Percentiles rank a stretch among this genome's conserved stretches.
Evolutionary conservation across 495 filamentous ascomycete genomes (phyloP).

Genomic region (Thozetella sp.): DNA sequence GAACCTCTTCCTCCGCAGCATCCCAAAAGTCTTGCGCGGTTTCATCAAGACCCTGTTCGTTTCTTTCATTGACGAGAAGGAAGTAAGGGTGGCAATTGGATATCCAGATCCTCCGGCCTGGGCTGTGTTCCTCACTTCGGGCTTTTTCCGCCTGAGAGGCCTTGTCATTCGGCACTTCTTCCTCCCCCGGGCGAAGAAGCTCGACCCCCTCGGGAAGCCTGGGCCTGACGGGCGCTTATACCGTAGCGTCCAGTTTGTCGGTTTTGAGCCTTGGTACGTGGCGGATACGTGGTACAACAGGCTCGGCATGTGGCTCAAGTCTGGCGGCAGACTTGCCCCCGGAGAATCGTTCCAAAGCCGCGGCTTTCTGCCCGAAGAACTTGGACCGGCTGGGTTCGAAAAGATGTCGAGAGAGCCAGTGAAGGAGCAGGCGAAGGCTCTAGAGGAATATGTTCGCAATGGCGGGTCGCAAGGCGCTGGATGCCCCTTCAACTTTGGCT

Average conservation of each 20-base stretch:
- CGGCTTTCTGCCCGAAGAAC: slow-evolving; percentile 55
- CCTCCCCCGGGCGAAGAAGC: slow-evolving; percentile 49
- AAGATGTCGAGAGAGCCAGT: slow-evolving; percentile 51
- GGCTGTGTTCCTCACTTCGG: slow-evolving; percentile 37
- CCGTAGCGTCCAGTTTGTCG: slow-evolving; percentile 31
- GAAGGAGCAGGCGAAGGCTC: slow-evolving; percentile 36
- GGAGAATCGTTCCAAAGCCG: slow-evolving; percentile 54
- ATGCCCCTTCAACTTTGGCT: not conserved
- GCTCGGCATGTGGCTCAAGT: slow-evolving; percentile 47
- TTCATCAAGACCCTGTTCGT: slow-evolving; percentile 52
- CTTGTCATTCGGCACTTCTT: slow-evolving; percentile 53
- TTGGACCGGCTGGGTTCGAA: slow-evolving; percentile 59
- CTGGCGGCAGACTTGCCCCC: slow-evolving; percentile 51
- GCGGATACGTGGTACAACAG: slow-evolving; percentile 57
- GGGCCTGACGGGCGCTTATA: slow-evolving; percentile 48
- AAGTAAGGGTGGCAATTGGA: slow-evolving; percentile 56
- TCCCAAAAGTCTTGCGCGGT: slow-evolving; percentile 47
- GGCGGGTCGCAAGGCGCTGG: not conserved
- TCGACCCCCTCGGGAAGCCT: slow-evolving; percentile 39
- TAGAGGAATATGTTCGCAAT: slow-evolving; percentile 18
- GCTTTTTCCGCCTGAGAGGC: slow-evolving; percentile 45
- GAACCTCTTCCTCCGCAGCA: slow-evolving; percentile 52
- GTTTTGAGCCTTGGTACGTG: slow-evolving; percentile 61
- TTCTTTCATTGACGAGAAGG: slow-evolving; percentile 61
- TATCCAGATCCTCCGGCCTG: slow-evolving; percentile 34